Evolutionary conservation across 2,329 filamentous ascomycete species (phyloP), one percentile per base, ranked within the genome.

Genomic region (Allantophomopsis lycopodina): DNA sequence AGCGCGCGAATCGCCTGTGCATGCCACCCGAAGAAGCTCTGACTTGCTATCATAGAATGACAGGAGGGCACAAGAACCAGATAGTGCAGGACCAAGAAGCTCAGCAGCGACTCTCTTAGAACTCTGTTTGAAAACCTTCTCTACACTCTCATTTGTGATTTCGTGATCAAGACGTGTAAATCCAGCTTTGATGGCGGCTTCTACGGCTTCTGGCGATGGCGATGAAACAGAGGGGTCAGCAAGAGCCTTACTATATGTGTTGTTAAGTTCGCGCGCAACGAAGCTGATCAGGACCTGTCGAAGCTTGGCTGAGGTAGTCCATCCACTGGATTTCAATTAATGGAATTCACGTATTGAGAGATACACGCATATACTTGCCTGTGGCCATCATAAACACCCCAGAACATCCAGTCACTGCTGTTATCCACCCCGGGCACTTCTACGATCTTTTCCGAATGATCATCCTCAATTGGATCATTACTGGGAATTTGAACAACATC

Each of bases 321-420:
- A 98, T 50, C 91, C 91, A 35, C 86, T 93, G 50, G 41, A 49
- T 12, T 36, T 42, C 50, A 45, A 45, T 50, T 46, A 56, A 47
- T 40, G 36, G 18, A 18, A 42, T 32, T 34, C 41, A 38, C 40
- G 36, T 43, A 10, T 13, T 31, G 12, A 32, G 12, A 32, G 14
- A 17, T 5, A 5, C 10, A 21, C 34, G 33, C 7, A 20, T 7
- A 38, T 44, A 71, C 73, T 60, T 65, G 89, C 85, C 84, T 85
- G 61, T 98, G 91, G 1, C 91, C 91, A 56, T 98, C 91, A 60
- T 96, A 98, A 14, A 98, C 88, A 42, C 88, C 91, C 91, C 93
- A 98, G 60, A 98, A 98, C 87, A 96, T 96, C 91, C 91, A 98
- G 60, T 98, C 93, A 45, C 74, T 84, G 43, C 69, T 76, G 14